Evolutionary conservation across 2,329 filamentous ascomycete genomes (phyloP).

Genomic region (Waltergamsia citrina): DNA sequence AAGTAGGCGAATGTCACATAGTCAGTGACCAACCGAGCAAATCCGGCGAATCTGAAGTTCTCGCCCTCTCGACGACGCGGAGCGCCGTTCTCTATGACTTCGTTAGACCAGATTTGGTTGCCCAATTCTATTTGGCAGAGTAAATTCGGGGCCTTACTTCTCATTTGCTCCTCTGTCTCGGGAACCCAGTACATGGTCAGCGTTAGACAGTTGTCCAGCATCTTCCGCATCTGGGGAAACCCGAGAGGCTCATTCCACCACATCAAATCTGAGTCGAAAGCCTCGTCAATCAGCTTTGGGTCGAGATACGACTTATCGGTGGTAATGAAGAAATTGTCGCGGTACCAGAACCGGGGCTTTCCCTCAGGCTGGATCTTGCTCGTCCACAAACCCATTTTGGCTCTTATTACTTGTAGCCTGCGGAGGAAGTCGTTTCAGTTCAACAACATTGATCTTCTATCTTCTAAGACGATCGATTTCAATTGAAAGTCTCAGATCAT

Average conservation of each 20-base stretch:
- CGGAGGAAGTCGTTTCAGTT: too few relatives aligned
- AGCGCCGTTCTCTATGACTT: conserved; percentile 18
- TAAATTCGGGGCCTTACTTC: conserved; percentile 17
- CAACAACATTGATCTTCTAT: too few relatives aligned
- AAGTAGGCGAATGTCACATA: conserved; percentile 57
- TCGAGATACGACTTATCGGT: conserved; percentile 49
- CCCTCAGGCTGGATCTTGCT: conserved; percentile 15
- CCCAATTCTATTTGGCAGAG: neutral
- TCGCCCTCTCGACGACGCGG: conserved; percentile 18
- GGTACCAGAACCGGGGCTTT: conserved; percentile 34
- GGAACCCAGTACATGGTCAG: conserved; percentile 44
- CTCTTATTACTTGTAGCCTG: conserved; percentile 5
- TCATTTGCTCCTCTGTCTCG: conserved; percentile 26
- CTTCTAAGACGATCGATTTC: too few relatives aligned
- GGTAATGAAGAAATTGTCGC: conserved; percentile 48
- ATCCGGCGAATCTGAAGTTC: conserved; percentile 25
- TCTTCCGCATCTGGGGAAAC: conserved; percentile 34
- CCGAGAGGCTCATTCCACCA: conserved; percentile 51
- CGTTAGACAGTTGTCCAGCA: conserved; percentile 49
- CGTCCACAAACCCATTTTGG: conserved; percentile 1
- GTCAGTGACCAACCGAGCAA: conserved; percentile 56
- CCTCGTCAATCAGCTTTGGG: conserved; percentile 41
- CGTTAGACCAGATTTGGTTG: neutral
- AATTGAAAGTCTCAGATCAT: too few relatives aligned
- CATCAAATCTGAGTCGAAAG: conserved; percentile 45